Evolutionary conservation across 495 filamentous ascomycete species (phyloP).

Genomic region (Penicillium coffeae): DNA sequence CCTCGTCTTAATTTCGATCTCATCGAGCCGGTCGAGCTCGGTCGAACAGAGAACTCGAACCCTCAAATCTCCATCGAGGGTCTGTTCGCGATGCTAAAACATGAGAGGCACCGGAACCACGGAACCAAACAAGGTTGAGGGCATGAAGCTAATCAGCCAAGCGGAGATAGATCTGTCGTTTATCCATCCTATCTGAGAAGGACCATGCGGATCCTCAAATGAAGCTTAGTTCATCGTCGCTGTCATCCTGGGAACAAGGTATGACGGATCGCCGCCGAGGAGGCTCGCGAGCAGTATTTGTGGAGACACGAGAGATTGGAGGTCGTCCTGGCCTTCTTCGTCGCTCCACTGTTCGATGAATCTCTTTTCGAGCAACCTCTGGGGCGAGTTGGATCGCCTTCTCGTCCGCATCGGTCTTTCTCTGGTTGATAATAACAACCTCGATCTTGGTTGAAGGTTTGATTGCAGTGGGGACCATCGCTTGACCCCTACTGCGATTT

Average conservation of each 20-base stretch:
- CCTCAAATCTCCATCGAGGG: not conserved
- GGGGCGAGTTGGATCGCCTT: not conserved
- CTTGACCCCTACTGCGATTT: slow-evolving; percentile 5
- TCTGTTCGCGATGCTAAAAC: not conserved
- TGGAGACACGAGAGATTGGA: slow-evolving; percentile 1
- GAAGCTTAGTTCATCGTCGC: slow-evolving; percentile 46
- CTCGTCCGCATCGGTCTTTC: slow-evolving; percentile 1
- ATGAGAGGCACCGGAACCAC: not conserved
- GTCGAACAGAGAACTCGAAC: not conserved
- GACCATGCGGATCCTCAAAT: slow-evolving; percentile 19
- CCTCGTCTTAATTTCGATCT: not conserved
- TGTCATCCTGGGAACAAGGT: slow-evolving; percentile 34
- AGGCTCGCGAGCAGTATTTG: not conserved
- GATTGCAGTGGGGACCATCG: not conserved
- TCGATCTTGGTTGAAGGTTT: slow-evolving; percentile 23
- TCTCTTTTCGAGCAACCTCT: slow-evolving; percentile 12
- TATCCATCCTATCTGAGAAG: not conserved
- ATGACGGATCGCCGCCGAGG: slow-evolving; percentile 15
- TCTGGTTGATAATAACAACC: slow-evolving; percentile 37
- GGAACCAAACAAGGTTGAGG: not conserved
- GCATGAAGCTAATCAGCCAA: not conserved
- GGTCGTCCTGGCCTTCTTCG: slow-evolving; percentile 17
- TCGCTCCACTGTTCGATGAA: slow-evolving; percentile 18
- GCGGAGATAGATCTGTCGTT: not conserved
- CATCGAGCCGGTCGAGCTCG: not conserved